Base-by-base conservation (phyloP, 768 basidiomycete species). In the Pisolithus orientalis region DNA sequence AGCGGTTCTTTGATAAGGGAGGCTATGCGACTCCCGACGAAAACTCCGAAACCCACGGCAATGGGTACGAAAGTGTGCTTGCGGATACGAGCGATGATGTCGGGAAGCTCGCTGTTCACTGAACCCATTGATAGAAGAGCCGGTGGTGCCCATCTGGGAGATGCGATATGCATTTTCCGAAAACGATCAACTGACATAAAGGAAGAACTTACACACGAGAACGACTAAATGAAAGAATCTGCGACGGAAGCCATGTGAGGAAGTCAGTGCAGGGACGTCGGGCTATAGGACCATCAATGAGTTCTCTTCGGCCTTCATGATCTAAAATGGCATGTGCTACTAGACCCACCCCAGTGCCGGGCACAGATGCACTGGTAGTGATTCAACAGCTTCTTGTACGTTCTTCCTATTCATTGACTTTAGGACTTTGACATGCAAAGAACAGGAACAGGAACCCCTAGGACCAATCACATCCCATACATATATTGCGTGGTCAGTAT, bases 221-320 rank as follows among this genome's bases (percentile, higher is more conserved):
- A 97, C 94, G 44, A 98, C 84, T 99, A 99, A 57, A 99, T 92
- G 76, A 99, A 98, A 2, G 87, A 85, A 68, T 99, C 95, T 16
- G 96, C 95, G 59, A 99, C 97, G 6, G 86, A 83, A 2, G 91
- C 75, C 39, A 99, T 1, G 21, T 2, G 21, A 21, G 21, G 21
- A 21, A 98, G 91, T 39, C 96, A 86, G 48, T 82, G 74, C 44
- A 90, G 74, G 31, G 87, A 85, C 1, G 96, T 98, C 0, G 94
- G 73, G 52, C 95, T 97, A 53, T 4, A 45, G 34, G 8, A 3
- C 31, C 9, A 28, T 13, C 10, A 24, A 8, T 28, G 27, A 28
- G 43, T 6, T 17, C 2, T 21, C 21, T 21, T 21, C 2, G 21
- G 21, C 21, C 2, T 21, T 21, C 21, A 21, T 21, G 21, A 21